Evolutionary conservation across 257 asterid species (phyloP).

Genomic region (Solanum pennellii): DNA sequence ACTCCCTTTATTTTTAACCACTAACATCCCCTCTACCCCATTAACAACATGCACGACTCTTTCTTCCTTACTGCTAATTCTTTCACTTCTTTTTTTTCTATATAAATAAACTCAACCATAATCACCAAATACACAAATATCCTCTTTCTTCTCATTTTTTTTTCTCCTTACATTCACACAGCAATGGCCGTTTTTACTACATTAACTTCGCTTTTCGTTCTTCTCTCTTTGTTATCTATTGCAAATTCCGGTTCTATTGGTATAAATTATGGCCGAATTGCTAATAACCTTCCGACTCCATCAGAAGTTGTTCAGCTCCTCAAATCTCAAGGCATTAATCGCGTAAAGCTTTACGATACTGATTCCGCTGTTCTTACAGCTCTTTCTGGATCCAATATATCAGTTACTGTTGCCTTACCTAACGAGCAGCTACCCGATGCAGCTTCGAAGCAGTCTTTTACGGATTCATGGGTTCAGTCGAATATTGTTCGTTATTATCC

Average conservation of each 20-base stretch:
- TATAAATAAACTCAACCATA: neutral
- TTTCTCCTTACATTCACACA: neutral
- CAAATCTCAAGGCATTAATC: slow-evolving; percentile 38
- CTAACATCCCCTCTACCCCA: neutral
- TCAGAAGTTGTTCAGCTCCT: slow-evolving; percentile 61
- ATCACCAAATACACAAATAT: neutral
- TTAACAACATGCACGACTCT: neutral
- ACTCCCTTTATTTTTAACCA: neutral
- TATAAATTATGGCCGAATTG: slow-evolving; percentile 83
- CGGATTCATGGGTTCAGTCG: slow-evolving; percentile 69
- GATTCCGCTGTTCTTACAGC: slow-evolving; percentile 65
- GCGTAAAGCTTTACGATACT: slow-evolving; percentile 58
- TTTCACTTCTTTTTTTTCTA: neutral
- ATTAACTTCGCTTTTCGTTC: neutral
- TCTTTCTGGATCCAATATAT: slow-evolving; percentile 52
- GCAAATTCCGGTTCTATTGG: slow-evolving; percentile 44
- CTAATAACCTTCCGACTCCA: slow-evolving; percentile 67
- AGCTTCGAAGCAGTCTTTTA: slow-evolving; percentile 35
- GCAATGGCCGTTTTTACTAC: neutral
- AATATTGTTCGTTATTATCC: slow-evolving; percentile 51
- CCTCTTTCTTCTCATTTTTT: neutral
- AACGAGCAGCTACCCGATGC: slow-evolving; percentile 72
- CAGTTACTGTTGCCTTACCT: slow-evolving; percentile 65
- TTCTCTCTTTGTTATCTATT: neutral
- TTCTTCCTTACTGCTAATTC: neutral